Evolutionary conservation across 1,139 yeast genomes (phyloP).

Genomic region (Geotrichum carabidarum): DNA sequence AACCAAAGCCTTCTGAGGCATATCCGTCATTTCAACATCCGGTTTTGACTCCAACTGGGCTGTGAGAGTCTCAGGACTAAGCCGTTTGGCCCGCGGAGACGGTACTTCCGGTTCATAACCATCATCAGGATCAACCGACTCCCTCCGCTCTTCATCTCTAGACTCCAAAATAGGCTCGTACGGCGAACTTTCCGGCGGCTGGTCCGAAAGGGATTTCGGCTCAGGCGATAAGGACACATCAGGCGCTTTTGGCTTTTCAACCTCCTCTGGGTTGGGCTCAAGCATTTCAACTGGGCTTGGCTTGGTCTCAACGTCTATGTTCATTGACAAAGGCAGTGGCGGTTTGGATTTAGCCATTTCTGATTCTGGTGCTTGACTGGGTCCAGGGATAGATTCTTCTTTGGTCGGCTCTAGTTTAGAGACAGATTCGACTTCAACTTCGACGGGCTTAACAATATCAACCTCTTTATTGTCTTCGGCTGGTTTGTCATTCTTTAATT

Average conservation of each 20-base stretch:
- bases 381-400: background rate
- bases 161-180: background rate
- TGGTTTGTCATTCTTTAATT: background rate
- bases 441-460: background rate
- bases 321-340: too few relatives aligned
- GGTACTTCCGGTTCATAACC: conserved; percentile 4
- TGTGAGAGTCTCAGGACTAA: background rate
- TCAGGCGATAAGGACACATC: too few relatives aligned
- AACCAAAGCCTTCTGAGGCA: background rate
- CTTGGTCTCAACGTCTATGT: background rate
- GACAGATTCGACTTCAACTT: background rate
- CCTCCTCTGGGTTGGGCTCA: background rate
- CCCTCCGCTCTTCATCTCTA: background rate
- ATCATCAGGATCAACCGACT: conserved; percentile 4
- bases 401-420: background rate
- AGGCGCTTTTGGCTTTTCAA: background rate
- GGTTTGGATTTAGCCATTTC: background rate
- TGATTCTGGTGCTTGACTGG: background rate
- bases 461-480: background rate
- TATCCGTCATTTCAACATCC: background rate
- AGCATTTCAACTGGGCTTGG: background rate
- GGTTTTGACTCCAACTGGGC: background rate
- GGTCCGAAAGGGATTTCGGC: too few relatives aligned
- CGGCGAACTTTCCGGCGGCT: background rate
- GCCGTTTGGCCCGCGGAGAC: background rate